Percentiles rank a stretch among this genome's conserved stretches.
These are phyloP conservation scores for Cicer chorassanicum DNA, from an alignment of 306 rosid species.

Conservation along the genomic window DNA sequence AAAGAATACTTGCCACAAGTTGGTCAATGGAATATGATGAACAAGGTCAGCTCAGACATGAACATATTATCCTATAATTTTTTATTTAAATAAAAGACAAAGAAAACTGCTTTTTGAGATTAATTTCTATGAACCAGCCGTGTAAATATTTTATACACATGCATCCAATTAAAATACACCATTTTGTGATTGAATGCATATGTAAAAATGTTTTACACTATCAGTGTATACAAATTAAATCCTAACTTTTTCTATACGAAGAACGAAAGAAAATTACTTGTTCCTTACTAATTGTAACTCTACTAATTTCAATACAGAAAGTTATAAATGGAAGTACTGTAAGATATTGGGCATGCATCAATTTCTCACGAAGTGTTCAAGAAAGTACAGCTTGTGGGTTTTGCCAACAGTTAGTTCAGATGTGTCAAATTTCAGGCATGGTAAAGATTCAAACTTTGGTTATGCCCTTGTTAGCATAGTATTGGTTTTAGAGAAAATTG, in stretches of 20 bases:
- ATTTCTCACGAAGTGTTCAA: constrained; percentile 49
- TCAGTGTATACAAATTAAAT: too few relatives aligned
- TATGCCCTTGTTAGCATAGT: constrained; percentile 10
- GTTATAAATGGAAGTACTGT: constrained; percentile 59
- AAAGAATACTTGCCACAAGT: constrained; percentile 51
- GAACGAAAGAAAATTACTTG: not conserved
- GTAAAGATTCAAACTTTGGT: constrained; percentile 42
- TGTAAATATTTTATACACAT: too few relatives aligned
- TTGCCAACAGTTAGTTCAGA: constrained; percentile 60
- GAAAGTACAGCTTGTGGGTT: constrained; percentile 54
- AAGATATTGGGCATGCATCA: constrained; percentile 55
- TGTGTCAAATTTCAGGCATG: constrained; percentile 63
- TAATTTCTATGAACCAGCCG: too few relatives aligned
- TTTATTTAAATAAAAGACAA: not conserved
- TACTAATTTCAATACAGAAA: constrained; percentile 47
- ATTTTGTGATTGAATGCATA: too few relatives aligned
- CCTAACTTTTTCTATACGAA: not conserved
- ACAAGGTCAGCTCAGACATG: constrained; percentile 46
- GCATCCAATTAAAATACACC: too few relatives aligned
- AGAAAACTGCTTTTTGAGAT: not conserved
- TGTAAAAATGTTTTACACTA: too few relatives aligned
- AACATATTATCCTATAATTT: not conserved
- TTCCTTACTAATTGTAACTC: not conserved
- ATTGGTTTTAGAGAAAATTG: not conserved
- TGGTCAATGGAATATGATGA: constrained; percentile 61